A percentile compares a stretch with the other conserved stretches of the same genome.
These are phyloP conservation scores for Lentinula novae-zelandiae DNA, from an alignment of 1,284 basidiomycete genomes.

Conservation along the genomic window DNA sequence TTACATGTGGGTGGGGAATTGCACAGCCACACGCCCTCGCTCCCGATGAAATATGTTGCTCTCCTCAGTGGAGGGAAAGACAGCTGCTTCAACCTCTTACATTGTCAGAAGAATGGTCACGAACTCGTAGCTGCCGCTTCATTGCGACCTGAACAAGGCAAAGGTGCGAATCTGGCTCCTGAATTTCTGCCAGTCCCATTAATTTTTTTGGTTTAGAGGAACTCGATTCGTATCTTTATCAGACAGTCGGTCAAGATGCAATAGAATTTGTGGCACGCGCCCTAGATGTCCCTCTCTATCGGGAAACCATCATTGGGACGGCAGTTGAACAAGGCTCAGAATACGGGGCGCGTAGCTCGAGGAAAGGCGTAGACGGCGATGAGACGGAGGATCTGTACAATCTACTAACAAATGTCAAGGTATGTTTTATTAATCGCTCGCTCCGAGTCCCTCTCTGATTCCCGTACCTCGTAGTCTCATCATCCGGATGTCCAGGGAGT, in stretches of 20 bases:
- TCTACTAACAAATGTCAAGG: conserved; percentile 80
- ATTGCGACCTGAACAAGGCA: conserved; percentile 78
- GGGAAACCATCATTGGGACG: conserved; percentile 75
- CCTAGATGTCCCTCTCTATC: conserved; percentile 84
- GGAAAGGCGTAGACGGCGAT: conserved; percentile 67
- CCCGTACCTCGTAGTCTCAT: conserved; percentile 40
- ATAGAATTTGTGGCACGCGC: conserved; percentile 86
- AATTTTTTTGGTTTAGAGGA: conserved; percentile 65
- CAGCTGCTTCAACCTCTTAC: conserved; percentile 93
- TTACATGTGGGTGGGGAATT: no score
- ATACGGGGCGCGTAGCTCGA: conserved; percentile 69
- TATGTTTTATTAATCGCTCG: conserved; percentile 25
- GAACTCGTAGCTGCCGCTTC: conserved; percentile 88
- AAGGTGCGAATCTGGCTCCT: conserved; percentile 52
- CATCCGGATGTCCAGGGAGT: conserved; percentile 88
- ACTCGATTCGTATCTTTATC: conserved; percentile 98
- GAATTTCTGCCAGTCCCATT: conserved; percentile 16
- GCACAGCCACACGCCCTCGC: no score
- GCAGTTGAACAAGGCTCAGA: conserved; percentile 82
- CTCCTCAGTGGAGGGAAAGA: conserved; percentile 98
- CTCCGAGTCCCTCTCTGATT: conserved; percentile 8
- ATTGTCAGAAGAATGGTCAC: conserved; percentile 87
- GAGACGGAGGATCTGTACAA: conserved; percentile 94
- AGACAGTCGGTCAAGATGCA: conserved; percentile 96
- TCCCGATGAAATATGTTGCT: conserved; percentile 87